These are phyloP conservation scores for Hypericum androsaemum DNA, from an alignment of 345 rosid genomes.

Conservation along the genomic window DNA sequence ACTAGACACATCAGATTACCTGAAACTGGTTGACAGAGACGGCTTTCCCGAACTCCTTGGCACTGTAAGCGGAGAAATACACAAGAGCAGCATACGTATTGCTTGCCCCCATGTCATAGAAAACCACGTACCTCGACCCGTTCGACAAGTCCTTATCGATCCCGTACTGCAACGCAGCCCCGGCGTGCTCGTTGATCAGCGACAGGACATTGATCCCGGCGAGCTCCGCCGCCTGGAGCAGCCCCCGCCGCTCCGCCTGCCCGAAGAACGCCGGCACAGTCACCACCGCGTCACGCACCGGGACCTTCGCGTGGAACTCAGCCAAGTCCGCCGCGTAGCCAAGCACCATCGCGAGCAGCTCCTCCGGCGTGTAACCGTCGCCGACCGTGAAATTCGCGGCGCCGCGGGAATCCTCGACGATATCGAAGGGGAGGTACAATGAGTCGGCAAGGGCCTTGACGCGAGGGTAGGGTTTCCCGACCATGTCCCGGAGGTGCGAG, in stretches of 20 bases:
- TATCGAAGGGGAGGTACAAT: constrained; percentile 57
- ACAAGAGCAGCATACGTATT: constrained; percentile 86
- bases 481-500: constrained; percentile 72
- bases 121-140: constrained; percentile 75
- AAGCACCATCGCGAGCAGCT: constrained; percentile 81
- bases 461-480: constrained; percentile 65
- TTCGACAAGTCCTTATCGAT: constrained; percentile 92
- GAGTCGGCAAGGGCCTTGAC: constrained; percentile 54
- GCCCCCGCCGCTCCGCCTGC: constrained; percentile 85
- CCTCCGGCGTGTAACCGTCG: constrained; percentile 59
- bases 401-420: constrained; percentile 76
- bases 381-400: constrained; percentile 47
- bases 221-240: constrained; percentile 79
- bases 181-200: constrained; percentile 73
- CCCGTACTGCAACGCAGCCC: constrained; percentile 98
- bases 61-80: constrained; percentile 72
- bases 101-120: constrained; percentile 94
- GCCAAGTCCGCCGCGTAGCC: constrained; percentile 59
- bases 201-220: constrained; percentile 90
- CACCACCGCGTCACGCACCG: constrained; percentile 64
- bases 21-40: constrained; percentile 89
- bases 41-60: constrained; percentile 82
- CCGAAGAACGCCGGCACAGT: constrained; percentile 90
- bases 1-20: constrained; percentile 29
- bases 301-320: constrained; percentile 64